phyloP scores from a whole-genome alignment of 1,139 yeast species.

The Suhomyces anneliseae region DNA sequence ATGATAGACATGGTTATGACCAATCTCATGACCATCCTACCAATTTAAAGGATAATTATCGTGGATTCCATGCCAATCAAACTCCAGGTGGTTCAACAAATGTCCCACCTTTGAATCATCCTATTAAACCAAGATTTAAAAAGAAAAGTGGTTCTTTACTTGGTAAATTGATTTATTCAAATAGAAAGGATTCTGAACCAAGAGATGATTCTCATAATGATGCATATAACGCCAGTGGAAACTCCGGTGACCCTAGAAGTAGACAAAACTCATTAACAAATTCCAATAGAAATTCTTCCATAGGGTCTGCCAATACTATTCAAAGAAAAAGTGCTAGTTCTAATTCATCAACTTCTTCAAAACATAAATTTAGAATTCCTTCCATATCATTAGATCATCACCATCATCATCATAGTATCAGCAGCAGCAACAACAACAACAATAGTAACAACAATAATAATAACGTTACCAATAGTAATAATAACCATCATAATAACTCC shows the following conservation, averaged over 20 bases:
- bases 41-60: slow-evolving; percentile 33
- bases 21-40: slow-evolving; percentile 2
- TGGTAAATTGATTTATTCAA: slow-evolving; percentile 49
- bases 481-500: neutral
- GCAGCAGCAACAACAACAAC: neutral
- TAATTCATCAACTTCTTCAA: slow-evolving; percentile 21
- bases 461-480: neutral
- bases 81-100: slow-evolving; percentile 28
- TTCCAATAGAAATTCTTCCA: slow-evolving; percentile 11
- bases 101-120: slow-evolving; percentile 51
- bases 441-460: neutral
- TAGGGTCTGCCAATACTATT: slow-evolving; percentile 7
- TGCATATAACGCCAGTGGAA: slow-evolving; percentile 1
- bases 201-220: neutral
- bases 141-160: slow-evolving; percentile 45
- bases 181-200: slow-evolving; percentile 37
- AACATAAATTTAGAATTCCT: slow-evolving; percentile 40
- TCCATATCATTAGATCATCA: slow-evolving; percentile 34
- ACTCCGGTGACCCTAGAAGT: slow-evolving; percentile 4
- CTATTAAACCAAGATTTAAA: slow-evolving; percentile 50
- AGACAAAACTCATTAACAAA: slow-evolving; percentile 14
- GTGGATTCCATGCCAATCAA: slow-evolving; percentile 50
- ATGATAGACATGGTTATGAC: neutral
- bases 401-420: slow-evolving; percentile 9
- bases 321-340: slow-evolving; percentile 23